These are phyloP conservation scores for Flammula alnicola DNA, from an alignment of 1,284 basidiomycete species.

Conservation along the genomic window DNA sequence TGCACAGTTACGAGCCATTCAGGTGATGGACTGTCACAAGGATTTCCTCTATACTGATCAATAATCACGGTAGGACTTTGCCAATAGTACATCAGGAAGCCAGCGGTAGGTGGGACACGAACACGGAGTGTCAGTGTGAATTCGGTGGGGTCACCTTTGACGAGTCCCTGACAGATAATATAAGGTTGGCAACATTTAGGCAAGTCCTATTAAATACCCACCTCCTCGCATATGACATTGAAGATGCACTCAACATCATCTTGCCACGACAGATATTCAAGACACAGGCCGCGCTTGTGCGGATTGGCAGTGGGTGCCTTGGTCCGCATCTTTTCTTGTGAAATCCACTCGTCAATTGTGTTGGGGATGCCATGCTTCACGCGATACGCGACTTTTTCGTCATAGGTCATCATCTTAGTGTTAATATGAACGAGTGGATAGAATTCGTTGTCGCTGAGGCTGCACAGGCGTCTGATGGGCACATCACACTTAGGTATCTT, in stretches of 20 bases:
- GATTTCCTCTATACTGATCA: conserved; percentile 1
- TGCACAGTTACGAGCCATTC: conserved; percentile 10
- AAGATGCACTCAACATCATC: conserved; percentile 11
- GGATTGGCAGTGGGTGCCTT: background rate
- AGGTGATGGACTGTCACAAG: conserved; percentile 1
- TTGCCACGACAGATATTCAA: conserved; percentile 1
- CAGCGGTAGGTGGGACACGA: conserved; percentile 7
- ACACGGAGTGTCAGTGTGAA: conserved; percentile 7
- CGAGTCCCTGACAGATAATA: conserved; percentile 2
- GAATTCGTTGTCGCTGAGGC: background rate
- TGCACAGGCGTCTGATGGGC: no score
- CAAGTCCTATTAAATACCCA: conserved; percentile 5
- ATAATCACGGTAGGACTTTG: conserved; percentile 5
- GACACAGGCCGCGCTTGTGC: background rate
- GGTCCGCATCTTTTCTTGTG: background rate
- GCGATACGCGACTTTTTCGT: conserved; percentile 6
- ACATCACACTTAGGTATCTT: no score
- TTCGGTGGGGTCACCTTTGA: conserved; percentile 3
- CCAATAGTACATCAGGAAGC: conserved; percentile 8
- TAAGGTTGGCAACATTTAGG: background rate
- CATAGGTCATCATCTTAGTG: conserved; percentile 3
- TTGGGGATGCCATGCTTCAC: conserved; percentile 2
- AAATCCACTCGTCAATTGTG: background rate
- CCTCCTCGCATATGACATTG: conserved; percentile 7
- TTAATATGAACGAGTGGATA: conserved; percentile 1